Evolutionary conservation across 179 eudicot species (phyloP), one percentile per base, ranked within the genome.

Genomic region (Camellia oleifera): DNA sequence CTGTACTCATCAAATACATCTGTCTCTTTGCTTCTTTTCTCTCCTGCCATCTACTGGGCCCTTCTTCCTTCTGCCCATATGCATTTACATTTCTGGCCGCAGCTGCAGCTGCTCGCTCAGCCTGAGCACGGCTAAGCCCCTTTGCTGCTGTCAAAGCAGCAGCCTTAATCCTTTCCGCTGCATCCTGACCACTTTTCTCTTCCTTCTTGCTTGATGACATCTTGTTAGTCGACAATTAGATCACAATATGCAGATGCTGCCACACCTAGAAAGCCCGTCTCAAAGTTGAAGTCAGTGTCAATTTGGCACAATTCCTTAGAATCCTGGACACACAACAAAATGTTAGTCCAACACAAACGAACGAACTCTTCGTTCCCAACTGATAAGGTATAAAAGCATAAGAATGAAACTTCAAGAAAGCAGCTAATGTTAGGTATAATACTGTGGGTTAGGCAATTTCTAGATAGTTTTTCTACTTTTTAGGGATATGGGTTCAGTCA

Each of bases 11-110:
- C 82, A 92, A 63, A 78, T 92, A 94, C 98, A 94, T 94, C 85
- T 94, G 98, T 63, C 97, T 81, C 87, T 94, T 94, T 5, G 93
- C 94, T 85, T 94, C 98, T 85, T 92, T 94, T 78, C 95, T 90
- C 86, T 94, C 98, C 83, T 94, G 98, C 98, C 98, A 94, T 86
- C 98, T 89, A 78, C 98, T 92, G 0, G 98, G 98, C 58, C 98
- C 98, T 82, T 94, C 98, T 87, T 94, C 98, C 84, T 94, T 94
- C 87, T 94, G 98, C 74, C 98, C 98, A 79, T 94, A 94, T 14
- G 98, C 98, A 69, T 94, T 94, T 13, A 94, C 98, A 53, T 94
- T 94, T 58, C 98, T 84, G 52, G 92, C 95, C 0, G 98, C 98
- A 11, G 97, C 95, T 6, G 95, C 82, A 0, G 98, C 97, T n/a